Evolutionary conservation across 1,284 basidiomycete species (phyloP).

Genomic region (Sphagnurus paluster): DNA sequence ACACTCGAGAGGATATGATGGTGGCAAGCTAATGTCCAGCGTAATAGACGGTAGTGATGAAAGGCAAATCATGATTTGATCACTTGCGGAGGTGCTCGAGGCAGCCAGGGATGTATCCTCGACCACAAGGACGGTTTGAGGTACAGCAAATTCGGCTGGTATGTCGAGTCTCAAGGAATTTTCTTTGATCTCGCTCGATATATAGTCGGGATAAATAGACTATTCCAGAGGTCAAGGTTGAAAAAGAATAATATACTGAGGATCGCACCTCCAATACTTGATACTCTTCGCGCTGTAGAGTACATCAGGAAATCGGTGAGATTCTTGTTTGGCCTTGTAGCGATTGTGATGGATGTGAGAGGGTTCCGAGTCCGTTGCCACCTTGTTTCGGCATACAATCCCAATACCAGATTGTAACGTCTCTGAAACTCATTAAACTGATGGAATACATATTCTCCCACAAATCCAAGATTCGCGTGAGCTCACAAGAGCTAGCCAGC

Average conservation of each 20-base stretch:
- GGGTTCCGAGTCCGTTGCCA: no score
- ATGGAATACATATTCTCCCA: no score
- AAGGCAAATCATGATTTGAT: slow-evolving; percentile 26
- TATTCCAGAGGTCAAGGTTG: slow-evolving; percentile 24
- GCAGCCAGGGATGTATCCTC: slow-evolving; percentile 26
- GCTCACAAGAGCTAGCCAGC: no score
- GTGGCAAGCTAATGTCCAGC: slow-evolving; percentile 55
- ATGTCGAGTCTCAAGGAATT: slow-evolving; percentile 55
- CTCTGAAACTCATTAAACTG: no score
- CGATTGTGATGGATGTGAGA: no score
- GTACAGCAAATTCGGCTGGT: slow-evolving; percentile 55
- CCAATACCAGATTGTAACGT: no score
- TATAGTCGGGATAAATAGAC: slow-evolving; percentile 74
- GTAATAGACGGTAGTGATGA: slow-evolving; percentile 62
- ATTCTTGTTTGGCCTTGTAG: no score
- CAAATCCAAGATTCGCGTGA: no score
- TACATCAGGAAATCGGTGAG: no score
- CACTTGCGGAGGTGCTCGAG: slow-evolving; percentile 12
- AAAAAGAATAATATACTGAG: no score
- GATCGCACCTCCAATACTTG: slow-evolving; percentile 57
- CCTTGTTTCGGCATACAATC: no score
- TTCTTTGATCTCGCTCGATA: slow-evolving; percentile 43
- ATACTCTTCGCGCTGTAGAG: slow-evolving; percentile 38
- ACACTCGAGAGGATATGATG: slow-evolving; percentile 51
- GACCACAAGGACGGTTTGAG: slow-evolving; percentile 38